A percentile compares a stretch with the other conserved stretches of the same genome.
These are phyloP conservation scores for Tirmania nivea DNA, from an alignment of 495 filamentous ascomycete species.

Conservation along the genomic window DNA sequence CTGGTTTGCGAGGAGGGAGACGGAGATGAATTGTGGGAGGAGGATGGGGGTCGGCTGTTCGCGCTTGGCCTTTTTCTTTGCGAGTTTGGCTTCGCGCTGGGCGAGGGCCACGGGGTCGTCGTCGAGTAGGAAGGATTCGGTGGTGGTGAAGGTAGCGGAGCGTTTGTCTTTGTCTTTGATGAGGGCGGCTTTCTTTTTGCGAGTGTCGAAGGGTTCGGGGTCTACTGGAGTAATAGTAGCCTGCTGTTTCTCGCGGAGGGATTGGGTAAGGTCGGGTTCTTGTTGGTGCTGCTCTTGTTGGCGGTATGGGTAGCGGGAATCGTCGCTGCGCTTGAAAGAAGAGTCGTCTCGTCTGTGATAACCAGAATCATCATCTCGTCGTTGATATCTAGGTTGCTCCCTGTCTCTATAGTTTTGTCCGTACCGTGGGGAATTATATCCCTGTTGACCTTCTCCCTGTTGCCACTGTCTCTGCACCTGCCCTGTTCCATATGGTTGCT, in stretches of 20 bases:
- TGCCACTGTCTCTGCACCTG: no score
- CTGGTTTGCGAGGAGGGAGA: conserved; percentile 59
- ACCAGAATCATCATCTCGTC: no score
- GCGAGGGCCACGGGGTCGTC: conserved; percentile 3
- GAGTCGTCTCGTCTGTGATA: no score
- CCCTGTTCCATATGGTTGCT: no score
- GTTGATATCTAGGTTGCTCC: no score
- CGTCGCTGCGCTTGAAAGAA: no score
- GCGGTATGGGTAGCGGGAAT: no score
- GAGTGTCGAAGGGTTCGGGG: background rate
- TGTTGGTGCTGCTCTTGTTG: no score
- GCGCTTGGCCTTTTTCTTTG: conserved; percentile 22
- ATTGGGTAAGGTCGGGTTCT: background rate
- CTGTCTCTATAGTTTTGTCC: no score
- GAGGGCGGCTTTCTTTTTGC: conserved; percentile 20
- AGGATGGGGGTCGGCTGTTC: conserved; percentile 40
- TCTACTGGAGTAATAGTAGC: background rate
- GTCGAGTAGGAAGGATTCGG: conserved; percentile 18
- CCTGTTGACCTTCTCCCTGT: no score
- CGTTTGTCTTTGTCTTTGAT: conserved; percentile 22
- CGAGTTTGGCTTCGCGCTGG: conserved; percentile 19
- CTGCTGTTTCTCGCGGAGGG: background rate
- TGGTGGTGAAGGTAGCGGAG: conserved; percentile 6
- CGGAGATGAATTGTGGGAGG: conserved; percentile 77
- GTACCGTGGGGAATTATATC: no score